A percentile compares a stretch with the other conserved stretches of the same genome.
Evolutionary conservation across 495 filamentous ascomycete genomes (phyloP).

Genomic region (Xylaria acuta): DNA sequence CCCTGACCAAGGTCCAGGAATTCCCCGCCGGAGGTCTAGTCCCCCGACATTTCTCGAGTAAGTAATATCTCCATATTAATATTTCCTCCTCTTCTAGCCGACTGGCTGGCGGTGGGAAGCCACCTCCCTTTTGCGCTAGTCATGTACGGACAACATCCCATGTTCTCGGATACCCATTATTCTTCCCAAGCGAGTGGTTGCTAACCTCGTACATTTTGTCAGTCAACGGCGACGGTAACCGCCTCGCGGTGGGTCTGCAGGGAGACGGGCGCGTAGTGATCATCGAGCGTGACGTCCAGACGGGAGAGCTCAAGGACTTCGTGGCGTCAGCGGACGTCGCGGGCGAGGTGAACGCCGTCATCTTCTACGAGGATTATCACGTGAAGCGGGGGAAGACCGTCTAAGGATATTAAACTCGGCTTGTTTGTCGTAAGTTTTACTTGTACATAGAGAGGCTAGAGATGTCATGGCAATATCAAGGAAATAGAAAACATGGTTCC

Average conservation of each 20-base stretch:
- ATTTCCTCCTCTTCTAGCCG: not conserved
- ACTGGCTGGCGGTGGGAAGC: not conserved
- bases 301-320: slow-evolving; percentile 61
- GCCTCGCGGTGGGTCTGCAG: slow-evolving; percentile 69
- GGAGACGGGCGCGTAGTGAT: slow-evolving; percentile 63
- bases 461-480: slow-evolving; percentile 14
- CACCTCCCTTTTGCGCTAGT: not conserved
- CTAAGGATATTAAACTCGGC: not conserved
- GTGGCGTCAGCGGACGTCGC: slow-evolving; percentile 55
- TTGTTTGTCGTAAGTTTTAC: slow-evolving; percentile 17
- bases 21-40: slow-evolving; percentile 62
- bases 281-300: slow-evolving; percentile 61
- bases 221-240: slow-evolving; percentile 65
- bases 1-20: slow-evolving; percentile 56
- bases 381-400: slow-evolving; percentile 19
- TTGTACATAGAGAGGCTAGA: slow-evolving; percentile 15
- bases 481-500: not conserved
- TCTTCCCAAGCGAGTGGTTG: slow-evolving; percentile 3
- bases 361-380: slow-evolving; percentile 63
- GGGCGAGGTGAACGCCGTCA: slow-evolving; percentile 63
- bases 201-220: slow-evolving; percentile 9
- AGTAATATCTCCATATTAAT: not conserved
- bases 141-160: not conserved
- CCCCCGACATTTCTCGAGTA: slow-evolving; percentile 67
- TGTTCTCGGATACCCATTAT: not conserved